phyloP scores from a whole-genome alignment of 192 early-diverging fungal genomes.

The Umbelopsis isabellina region DNA sequence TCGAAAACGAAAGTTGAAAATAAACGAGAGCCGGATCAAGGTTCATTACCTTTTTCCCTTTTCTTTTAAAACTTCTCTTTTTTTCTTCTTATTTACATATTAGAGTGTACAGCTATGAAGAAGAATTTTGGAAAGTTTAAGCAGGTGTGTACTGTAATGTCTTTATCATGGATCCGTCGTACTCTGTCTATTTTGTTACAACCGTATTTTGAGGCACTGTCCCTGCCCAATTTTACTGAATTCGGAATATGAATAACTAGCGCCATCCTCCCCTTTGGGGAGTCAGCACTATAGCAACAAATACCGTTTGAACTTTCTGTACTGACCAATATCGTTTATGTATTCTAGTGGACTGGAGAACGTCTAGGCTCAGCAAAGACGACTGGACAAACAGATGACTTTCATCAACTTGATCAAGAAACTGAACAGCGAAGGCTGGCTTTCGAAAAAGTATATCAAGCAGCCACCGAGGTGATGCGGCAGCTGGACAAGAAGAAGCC shows the following conservation, averaged over 20 bases:
- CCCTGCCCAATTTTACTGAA: background rate
- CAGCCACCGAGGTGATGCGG: conserved; percentile 49
- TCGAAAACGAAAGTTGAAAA: background rate
- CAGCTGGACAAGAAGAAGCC: conserved; percentile 69
- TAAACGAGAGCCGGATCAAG: conserved; percentile 3
- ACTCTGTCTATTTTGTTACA: background rate
- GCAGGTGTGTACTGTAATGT: conserved; percentile 44
- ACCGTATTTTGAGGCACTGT: background rate
- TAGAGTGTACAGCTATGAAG: conserved; percentile 40
- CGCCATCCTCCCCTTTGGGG: conserved; percentile 10
- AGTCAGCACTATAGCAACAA: background rate
- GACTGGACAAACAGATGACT: conserved; percentile 82
- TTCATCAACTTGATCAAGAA: conserved; percentile 74
- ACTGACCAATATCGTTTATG: background rate
- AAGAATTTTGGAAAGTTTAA: conserved; percentile 71
- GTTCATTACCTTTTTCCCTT: conserved; percentile 29
- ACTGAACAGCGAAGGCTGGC: conserved; percentile 67
- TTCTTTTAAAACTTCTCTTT: conserved; percentile 13
- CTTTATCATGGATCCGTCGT: background rate
- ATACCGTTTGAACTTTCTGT: background rate
- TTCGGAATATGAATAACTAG: background rate
- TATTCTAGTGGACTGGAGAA: conserved; percentile 76
- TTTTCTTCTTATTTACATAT: conserved; percentile 13
- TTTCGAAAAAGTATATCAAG: conserved; percentile 64
- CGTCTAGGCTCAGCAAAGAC: conserved; percentile 69